Conservation (phyloP, 1,139 yeast genomes). For the Nematodospora anomalae region DNA sequence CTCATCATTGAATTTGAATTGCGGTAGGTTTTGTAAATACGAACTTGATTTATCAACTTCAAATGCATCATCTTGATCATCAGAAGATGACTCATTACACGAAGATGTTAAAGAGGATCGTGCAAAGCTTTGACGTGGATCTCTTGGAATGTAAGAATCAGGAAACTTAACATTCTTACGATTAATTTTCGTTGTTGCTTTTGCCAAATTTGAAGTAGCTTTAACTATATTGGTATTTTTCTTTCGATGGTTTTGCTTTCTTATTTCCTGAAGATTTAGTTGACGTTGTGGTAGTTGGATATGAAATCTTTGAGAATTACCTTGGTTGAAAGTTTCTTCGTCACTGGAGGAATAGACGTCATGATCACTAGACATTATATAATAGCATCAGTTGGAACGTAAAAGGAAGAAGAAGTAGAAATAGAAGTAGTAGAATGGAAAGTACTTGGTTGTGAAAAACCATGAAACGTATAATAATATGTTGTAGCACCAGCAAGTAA, state of each 20-base stretch:
- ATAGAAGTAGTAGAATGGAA: not conserved
- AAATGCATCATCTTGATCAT: slow-evolving; percentile 4
- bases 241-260: slow-evolving; percentile 24
- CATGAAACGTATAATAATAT: no score
- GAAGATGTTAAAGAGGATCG: not conserved
- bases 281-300: slow-evolving; percentile 33
- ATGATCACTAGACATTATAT: slow-evolving; percentile 5
- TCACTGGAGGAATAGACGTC: slow-evolving; percentile 22
- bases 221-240: slow-evolving; percentile 26
- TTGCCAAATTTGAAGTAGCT: slow-evolving; percentile 33
- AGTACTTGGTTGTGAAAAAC: no score
- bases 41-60: slow-evolving; percentile 6
- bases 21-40: slow-evolving; percentile 9
- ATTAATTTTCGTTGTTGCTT: slow-evolving; percentile 20
- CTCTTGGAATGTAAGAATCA: slow-evolving; percentile 20
- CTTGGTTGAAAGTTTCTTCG: slow-evolving; percentile 15
- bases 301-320: slow-evolving; percentile 18
- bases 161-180: slow-evolving; percentile 29
- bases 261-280: slow-evolving; percentile 24
- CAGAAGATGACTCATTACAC: slow-evolving; percentile 7
- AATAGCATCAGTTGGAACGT: not conserved
- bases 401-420: not conserved
- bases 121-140: slow-evolving; percentile 12
- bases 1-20: slow-evolving; percentile 11
- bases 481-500: no score